A percentile compares a stretch with the other conserved stretches of the same genome.
phyloP scores from a whole-genome alignment of 805 yeast genomes.

The Ogataea glucozyma region DNA sequence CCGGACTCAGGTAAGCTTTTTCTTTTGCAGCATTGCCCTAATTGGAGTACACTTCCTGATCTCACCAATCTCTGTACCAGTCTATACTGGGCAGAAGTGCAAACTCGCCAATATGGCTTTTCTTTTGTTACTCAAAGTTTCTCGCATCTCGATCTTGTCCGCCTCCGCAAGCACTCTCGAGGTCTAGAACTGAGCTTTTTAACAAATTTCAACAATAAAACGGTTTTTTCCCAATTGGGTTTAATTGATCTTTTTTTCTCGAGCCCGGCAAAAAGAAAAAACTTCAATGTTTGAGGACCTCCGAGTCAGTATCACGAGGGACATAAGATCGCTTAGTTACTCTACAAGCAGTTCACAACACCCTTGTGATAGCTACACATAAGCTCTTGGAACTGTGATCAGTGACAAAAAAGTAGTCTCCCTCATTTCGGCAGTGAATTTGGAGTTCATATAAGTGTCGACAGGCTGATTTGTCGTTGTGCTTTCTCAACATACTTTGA shows the following conservation, averaged over 20 bases:
- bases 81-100: background rate
- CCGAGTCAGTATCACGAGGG: background rate
- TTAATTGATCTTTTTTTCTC: background rate
- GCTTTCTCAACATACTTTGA: background rate
- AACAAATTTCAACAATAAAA: constrained; percentile 1
- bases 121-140: background rate
- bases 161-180: background rate
- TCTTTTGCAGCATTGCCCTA: constrained; percentile 1
- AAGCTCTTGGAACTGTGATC: no score
- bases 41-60: constrained; percentile 1
- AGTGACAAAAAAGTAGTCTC: no score
- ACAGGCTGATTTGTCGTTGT: no score
- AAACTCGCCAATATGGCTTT: background rate
- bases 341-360: no score
- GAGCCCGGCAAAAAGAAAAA: background rate
- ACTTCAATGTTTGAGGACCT: background rate
- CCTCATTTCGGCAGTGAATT: no score
- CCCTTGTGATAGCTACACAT: no score
- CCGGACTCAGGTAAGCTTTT: background rate
- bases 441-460: no score
- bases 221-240: background rate
- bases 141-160: constrained; percentile 4
- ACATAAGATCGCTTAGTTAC: background rate
- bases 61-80: constrained; percentile 1
- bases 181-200: constrained; percentile 5